phyloP scores from a whole-genome alignment of 768 basidiomycete genomes.

The Chalciporus pseudorubinellus region DNA sequence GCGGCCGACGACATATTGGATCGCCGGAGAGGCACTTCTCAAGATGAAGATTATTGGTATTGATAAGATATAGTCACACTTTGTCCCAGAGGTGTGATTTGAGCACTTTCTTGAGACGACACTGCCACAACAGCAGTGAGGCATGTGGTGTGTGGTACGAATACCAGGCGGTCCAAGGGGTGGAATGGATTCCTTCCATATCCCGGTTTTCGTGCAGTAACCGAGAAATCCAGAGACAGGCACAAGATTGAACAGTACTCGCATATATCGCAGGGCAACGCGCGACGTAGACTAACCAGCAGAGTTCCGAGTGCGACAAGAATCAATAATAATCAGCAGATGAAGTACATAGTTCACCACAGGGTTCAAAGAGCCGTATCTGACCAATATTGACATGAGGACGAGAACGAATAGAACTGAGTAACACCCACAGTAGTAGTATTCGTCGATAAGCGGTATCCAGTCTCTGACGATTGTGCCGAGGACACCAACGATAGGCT shows the following conservation, averaged over 20 bases:
- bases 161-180: too few relatives aligned
- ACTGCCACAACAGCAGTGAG: too few relatives aligned
- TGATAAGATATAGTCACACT: too few relatives aligned
- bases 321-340: neutral
- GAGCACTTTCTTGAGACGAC: too few relatives aligned
- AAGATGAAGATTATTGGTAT: too few relatives aligned
- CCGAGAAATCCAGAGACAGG: neutral
- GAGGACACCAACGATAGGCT: slow-evolving; percentile 66
- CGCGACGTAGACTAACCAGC: neutral
- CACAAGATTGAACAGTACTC: neutral
- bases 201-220: too few relatives aligned
- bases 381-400: slow-evolving; percentile 16
- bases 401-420: neutral
- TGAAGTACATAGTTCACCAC: slow-evolving; percentile 3
- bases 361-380: slow-evolving; percentile 44
- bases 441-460: slow-evolving; percentile 86
- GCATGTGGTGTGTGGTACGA: too few relatives aligned
- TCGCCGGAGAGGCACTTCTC: neutral
- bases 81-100: too few relatives aligned
- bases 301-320: neutral
- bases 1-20: neutral
- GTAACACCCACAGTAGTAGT: slow-evolving; percentile 78
- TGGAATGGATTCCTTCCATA: neutral
- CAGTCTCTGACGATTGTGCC: slow-evolving; percentile 76
- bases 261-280: neutral